These are phyloP conservation scores for Sporothrix brunneoviolacea DNA, from an alignment of 2,329 filamentous ascomycete species.

Conservation along the genomic window DNA sequence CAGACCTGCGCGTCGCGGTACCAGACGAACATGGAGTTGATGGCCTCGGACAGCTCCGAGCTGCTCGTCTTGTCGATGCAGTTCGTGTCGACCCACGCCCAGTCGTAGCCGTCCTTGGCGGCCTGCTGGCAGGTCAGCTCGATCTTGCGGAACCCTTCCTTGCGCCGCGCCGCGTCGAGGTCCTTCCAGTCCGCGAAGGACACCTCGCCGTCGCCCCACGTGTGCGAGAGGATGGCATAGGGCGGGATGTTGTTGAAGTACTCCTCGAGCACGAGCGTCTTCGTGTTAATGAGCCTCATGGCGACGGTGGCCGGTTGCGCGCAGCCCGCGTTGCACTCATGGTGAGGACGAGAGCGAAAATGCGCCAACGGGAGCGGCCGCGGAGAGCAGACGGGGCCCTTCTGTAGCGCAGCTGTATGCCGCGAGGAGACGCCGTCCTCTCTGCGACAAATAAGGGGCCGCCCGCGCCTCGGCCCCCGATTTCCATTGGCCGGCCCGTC, in stretches of 20 bases:
- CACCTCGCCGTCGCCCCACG: constrained; percentile 26
- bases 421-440: background rate
- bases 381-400: background rate
- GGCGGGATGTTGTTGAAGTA: constrained; percentile 17
- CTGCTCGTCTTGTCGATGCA: constrained; percentile 32
- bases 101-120: constrained; percentile 22
- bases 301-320: background rate
- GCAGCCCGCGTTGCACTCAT: background rate
- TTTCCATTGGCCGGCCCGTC: background rate
- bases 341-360: too few species aligned
- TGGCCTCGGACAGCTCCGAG: constrained; percentile 30
- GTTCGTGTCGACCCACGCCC: constrained; percentile 33
- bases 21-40: constrained; percentile 24
- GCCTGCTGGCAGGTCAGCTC: constrained; percentile 20
- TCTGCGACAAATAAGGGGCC: background rate
- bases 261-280: constrained; percentile 11
- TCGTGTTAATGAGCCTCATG: constrained; percentile 18
- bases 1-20: constrained; percentile 29
- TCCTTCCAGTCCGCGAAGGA: constrained; percentile 21
- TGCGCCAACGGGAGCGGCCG: background rate
- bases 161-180: background rate
- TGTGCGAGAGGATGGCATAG: constrained; percentile 29
- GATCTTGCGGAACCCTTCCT: constrained; percentile 24
- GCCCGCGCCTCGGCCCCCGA: background rate
- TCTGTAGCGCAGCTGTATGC: too few species aligned